Base-by-base conservation (phyloP, 129 eudicot genomes). In the Flaveria brownii region DNA sequence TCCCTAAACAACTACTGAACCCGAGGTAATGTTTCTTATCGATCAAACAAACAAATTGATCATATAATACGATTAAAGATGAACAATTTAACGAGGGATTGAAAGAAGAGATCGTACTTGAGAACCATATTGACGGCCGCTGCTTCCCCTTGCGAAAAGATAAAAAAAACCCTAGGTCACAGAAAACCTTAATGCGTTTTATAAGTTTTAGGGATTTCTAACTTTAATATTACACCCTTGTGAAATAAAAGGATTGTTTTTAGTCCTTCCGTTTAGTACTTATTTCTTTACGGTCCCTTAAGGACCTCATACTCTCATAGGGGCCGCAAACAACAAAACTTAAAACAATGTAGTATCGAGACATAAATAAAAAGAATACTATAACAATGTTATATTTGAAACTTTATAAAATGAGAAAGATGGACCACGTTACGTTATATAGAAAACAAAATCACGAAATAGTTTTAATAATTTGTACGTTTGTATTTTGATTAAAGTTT, bases 101-200 rank as follows among this genome's bases (percentile, higher is more conserved):
- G 80, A 64, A 6, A 9, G 23, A 57, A 51, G 69, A 77, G 68
- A 77, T 55, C 59, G 41, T 77, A 77, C 81, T 77, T 77, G 59
- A 77, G 81, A 55, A 77, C 81, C 81, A 77, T 77, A 62, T 45
- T 62, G 81, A 51, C 81, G 80, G 80, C 80, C 49, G 81, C 81
- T 9, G 81, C 68, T 68, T 39, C 55, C 30, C 59, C 41, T 17
- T 23, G 74, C 69, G 14, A 16, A 56, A 68, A 55, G 43, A 62
- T 43, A 3, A 56, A 20, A 20, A 20, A 20, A 20, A 20, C 22
- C 22, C 22, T 20, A 20, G 22, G 22, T 20, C 22, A 20, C 22
- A 20, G 22, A 20, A 20, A 20, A 20, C 22, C 22, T 20, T 20
- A 20, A 20, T 20, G 22, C 22, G 22, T 20, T 20, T 20, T 20